Percentiles rank a stretch among this genome's conserved stretches.
Conservation (phyloP, 305 asterid species). For the Fraxinus greggii region DNA sequence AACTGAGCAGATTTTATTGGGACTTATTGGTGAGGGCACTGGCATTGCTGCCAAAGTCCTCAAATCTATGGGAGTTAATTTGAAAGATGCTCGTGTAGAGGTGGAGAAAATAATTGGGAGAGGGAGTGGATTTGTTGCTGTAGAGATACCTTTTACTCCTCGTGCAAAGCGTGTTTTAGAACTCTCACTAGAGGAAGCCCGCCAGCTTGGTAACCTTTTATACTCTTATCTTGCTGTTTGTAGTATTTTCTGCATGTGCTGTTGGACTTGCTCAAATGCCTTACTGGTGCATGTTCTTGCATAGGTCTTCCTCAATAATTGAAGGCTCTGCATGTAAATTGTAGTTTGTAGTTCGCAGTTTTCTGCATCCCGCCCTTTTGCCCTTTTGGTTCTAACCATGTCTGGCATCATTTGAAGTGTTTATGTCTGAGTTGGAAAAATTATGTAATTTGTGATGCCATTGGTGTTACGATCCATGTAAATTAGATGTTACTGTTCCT, state of each 20-base stretch:
- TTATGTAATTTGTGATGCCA: background rate
- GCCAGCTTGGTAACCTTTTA: conserved; percentile 75
- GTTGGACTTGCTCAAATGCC: background rate
- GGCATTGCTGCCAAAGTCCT: conserved; percentile 98
- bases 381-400: background rate
- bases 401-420: background rate
- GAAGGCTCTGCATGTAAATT: background rate
- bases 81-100: conserved; percentile 96
- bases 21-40: conserved; percentile 96
- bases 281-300: background rate
- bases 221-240: background rate
- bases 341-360: background rate
- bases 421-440: background rate
- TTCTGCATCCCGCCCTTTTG: background rate
- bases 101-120: conserved; percentile 97
- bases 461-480: background rate
- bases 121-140: conserved; percentile 96
- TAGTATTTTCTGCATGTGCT: background rate
- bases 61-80: conserved; percentile 90
- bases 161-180: conserved; percentile 94
- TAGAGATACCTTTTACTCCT: conserved; percentile 97
- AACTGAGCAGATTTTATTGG: conserved; percentile 84
- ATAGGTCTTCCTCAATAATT: background rate
- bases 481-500: background rate
- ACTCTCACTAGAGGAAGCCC: conserved; percentile 97